These are phyloP conservation scores for Cercospora berteroae DNA, from an alignment of 2,329 filamentous ascomycete genomes.

Conservation along the genomic window DNA sequence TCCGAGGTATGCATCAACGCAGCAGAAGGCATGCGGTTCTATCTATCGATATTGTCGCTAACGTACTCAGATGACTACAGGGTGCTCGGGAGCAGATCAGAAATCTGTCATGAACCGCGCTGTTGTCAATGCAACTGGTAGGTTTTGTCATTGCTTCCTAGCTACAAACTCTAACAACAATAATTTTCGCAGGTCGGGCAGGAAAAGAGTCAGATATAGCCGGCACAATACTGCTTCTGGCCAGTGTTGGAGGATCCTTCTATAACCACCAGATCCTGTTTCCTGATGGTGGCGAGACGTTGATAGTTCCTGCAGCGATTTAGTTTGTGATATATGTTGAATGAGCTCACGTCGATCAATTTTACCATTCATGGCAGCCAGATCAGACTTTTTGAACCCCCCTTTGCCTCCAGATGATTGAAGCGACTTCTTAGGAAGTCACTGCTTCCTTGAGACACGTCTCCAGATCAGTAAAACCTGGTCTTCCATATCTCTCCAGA, in stretches of 20 bases:
- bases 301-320: not conserved
- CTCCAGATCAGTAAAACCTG: slow-evolving; percentile 1
- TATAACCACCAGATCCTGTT: not conserved
- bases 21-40: not conserved
- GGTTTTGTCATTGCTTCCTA: not conserved
- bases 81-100: not conserved
- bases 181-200: not conserved
- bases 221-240: not conserved
- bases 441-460: not conserved
- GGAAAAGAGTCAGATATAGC: not conserved
- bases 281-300: not conserved
- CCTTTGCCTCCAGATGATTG: not conserved
- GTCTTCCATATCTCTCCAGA: not conserved
- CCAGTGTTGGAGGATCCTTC: not conserved
- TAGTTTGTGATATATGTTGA: not conserved
- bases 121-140: not conserved
- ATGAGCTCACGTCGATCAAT: not conserved
- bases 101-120: not conserved
- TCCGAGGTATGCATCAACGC: not conserved
- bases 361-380: no score
- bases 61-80: not conserved
- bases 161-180: not conserved
- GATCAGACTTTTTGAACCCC: no score
- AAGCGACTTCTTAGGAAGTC: not conserved
- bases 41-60: not conserved